Base-by-base conservation (phyloP, 2,329 filamentous ascomycete species). In the Periconia macrospinosa region DNA sequence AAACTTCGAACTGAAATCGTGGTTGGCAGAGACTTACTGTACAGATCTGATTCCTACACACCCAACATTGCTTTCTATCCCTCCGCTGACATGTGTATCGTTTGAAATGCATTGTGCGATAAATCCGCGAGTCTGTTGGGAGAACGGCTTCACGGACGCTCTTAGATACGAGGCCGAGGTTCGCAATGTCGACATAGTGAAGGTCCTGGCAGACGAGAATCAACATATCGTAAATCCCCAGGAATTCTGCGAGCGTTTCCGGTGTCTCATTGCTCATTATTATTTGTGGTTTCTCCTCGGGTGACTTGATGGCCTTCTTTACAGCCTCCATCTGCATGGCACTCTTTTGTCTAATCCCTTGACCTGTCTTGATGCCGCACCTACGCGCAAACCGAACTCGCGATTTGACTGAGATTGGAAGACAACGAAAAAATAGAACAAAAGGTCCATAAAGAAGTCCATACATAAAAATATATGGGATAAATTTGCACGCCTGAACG, bases 201-300 rank as follows among this genome's bases (percentile, higher is more conserved):
- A 70, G 56, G n/a, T 69, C n/a, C 37, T 59, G 40, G 2, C 54
- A 47, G 30, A 70, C 57, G 3, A 62, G 48, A 15, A 71, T 61
- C 3, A 71, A 53, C 41, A 71, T 63, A 44, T 71, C 68, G 49
- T 70, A 71, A 18, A 63, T 57, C n/a, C 53, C 44, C n/a, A 71
- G 49, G 37, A 71, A 69, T 2, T 62, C 55, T 11, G 67, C 51
- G 6, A 71, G 52, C n/a, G 45, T 45, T 3, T 49, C 56, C 14
- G 55, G 42, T 19, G 47, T 44, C 3, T 58, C 59, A 20, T 5
- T 33, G 33, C 20, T 52, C 45, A 41, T 54, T 30, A 9, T 56
- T 57, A 17, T 42, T 3, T 37, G 33, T 6, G 33, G 11, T 37
- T 13, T 37, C 5, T 37, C 33, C 15, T 13, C 15, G 5, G 33